Evolutionary conservation across 2,329 filamentous ascomycete genomes (phyloP).

Genomic region (Epichloe bromicola): DNA sequence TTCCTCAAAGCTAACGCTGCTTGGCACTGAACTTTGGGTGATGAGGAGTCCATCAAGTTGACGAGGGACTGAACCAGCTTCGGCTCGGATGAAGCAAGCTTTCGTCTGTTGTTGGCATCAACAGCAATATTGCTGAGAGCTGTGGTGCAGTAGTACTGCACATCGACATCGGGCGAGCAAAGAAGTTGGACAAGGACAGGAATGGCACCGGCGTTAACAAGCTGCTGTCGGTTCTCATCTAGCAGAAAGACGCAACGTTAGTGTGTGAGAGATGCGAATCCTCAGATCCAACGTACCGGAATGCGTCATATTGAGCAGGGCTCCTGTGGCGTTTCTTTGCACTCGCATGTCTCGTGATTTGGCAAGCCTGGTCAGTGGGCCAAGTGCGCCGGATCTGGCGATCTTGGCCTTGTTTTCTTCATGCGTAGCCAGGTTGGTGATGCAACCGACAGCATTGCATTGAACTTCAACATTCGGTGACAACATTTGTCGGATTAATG

Average conservation of each 20-base stretch:
- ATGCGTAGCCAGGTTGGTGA: slow-evolving; percentile 94
- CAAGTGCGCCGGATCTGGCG: slow-evolving; percentile 82
- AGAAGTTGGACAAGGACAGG: slow-evolving; percentile 92
- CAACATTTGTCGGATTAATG: slow-evolving; percentile 96
- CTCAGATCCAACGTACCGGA: slow-evolving; percentile 50
- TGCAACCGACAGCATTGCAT: slow-evolving; percentile 97
- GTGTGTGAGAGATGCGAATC: background rate
- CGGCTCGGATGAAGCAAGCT: slow-evolving; percentile 79
- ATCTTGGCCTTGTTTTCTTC: slow-evolving; percentile 99
- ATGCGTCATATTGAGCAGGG: slow-evolving; percentile 97
- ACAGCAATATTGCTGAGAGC: slow-evolving; percentile 98
- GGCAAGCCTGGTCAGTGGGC: slow-evolving; percentile 78
- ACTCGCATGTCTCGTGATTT: slow-evolving; percentile 99
- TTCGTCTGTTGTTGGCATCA: slow-evolving; percentile 78
- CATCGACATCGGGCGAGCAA: slow-evolving; percentile 85
- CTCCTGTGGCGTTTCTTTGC: slow-evolving; percentile 92
- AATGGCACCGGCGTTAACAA: slow-evolving; percentile 95
- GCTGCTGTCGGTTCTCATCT: slow-evolving; percentile 96
- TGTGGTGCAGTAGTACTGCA: slow-evolving; percentile 98
- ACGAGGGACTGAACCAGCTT: slow-evolving; percentile 89
- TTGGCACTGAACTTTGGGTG: slow-evolving; percentile 95
- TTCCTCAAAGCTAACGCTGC: slow-evolving; percentile 89
- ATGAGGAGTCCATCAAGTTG: slow-evolving; percentile 92
- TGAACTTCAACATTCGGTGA: slow-evolving; percentile 96
- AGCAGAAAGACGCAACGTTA: slow-evolving; percentile 3